phyloP scores from a whole-genome alignment of 164 flowering plant species.

The Cinnamomum micranthum region DNA sequence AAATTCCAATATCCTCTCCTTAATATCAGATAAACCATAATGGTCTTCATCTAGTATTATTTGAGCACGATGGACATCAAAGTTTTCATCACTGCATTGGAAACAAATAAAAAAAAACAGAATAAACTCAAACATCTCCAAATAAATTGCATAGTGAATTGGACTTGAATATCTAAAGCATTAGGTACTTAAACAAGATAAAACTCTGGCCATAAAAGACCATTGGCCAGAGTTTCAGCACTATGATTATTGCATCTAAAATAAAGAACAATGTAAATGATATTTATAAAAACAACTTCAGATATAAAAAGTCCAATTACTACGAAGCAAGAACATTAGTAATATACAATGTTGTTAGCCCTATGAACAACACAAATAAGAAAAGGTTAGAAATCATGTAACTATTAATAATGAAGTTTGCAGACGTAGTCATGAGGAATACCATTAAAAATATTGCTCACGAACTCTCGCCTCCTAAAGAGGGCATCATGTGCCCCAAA shows the following conservation, averaged over 20 bases:
- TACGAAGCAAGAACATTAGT: too few relatives aligned
- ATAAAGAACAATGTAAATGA: not conserved
- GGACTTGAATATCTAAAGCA: not conserved
- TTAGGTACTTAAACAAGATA: not conserved
- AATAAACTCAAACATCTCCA: slow-evolving; percentile 1
- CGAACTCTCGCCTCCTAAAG: too few relatives aligned
- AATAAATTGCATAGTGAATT: not conserved
- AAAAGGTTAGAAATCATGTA: too few relatives aligned
- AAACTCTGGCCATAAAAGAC: too few relatives aligned
- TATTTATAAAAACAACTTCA: too few relatives aligned
- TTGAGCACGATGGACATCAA: slow-evolving; percentile 83
- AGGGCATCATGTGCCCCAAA: too few relatives aligned
- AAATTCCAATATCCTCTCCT: slow-evolving; percentile 97
- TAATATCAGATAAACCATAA: slow-evolving; percentile 93
- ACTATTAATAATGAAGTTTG: too few relatives aligned
- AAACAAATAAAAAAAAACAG: not conserved
- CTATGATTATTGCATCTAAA: not conserved
- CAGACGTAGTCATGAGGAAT: too few relatives aligned
- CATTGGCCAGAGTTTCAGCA: too few relatives aligned
- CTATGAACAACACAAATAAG: too few relatives aligned
- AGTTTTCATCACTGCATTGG: slow-evolving; percentile 89
- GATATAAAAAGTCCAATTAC: not conserved
- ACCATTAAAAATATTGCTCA: too few relatives aligned
- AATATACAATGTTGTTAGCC: too few relatives aligned
- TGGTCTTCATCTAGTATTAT: slow-evolving; percentile 96